These are phyloP conservation scores for Hymenoscyphus occultus DNA, from an alignment of 2,329 filamentous ascomycete genomes.

Conservation along the genomic window DNA sequence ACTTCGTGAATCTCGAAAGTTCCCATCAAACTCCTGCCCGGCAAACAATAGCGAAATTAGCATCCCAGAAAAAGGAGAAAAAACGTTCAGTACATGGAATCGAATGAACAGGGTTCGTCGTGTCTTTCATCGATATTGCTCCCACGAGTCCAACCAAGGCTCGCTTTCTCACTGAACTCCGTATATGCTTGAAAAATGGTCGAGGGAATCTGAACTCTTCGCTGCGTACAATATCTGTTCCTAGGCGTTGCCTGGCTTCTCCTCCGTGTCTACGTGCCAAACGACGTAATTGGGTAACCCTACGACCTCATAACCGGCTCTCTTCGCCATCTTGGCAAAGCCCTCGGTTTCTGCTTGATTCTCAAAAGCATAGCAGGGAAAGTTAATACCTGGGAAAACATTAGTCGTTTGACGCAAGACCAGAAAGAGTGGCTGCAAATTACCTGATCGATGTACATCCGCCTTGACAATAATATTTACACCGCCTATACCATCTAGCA, in stretches of 20 bases:
- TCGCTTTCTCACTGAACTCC: conserved; percentile 31
- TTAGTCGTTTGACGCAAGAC: conserved; percentile 28
- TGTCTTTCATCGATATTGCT: conserved; percentile 23
- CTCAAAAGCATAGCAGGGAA: conserved; percentile 93
- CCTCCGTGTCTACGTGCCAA: conserved; percentile 96
- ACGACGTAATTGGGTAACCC: conserved; percentile 97
- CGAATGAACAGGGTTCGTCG: conserved; percentile 19
- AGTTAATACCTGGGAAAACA: conserved; percentile 75
- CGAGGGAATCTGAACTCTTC: conserved; percentile 22
- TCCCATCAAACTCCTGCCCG: conserved; percentile 25
- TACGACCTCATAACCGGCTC: conserved; percentile 87
- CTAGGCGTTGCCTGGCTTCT: conserved; percentile 75
- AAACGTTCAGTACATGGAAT: conserved; percentile 28
- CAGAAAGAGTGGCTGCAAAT: conserved; percentile 15
- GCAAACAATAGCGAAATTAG: conserved; percentile 15
- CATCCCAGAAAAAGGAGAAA: conserved; percentile 8
- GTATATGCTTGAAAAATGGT: conserved; percentile 36
- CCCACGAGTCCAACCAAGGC: conserved; percentile 19
- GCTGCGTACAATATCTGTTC: conserved; percentile 23
- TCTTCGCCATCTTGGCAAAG: conserved; percentile 97
- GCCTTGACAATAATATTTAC: conserved; percentile 98
- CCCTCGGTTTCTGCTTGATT: conserved; percentile 99
- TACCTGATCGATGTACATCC: conserved; percentile 92
- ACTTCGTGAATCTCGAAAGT: conserved; percentile 16
- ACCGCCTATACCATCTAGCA: conserved; percentile 92